These are phyloP conservation scores for Senecio squalidus DNA, from an alignment of 140 eudicot species.

Conservation along the genomic window DNA sequence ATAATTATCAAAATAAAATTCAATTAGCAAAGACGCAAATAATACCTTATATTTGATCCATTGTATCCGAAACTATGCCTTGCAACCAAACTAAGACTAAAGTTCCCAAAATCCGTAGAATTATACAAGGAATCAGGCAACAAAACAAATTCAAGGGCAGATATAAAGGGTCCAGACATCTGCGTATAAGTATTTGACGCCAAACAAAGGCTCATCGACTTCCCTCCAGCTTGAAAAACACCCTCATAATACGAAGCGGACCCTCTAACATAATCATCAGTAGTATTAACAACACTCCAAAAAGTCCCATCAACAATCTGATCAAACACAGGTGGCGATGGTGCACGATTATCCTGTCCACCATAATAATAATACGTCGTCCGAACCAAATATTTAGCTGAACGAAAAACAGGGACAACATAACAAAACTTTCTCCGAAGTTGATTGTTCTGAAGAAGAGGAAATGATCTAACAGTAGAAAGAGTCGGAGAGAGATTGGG, in stretches of 20 bases:
- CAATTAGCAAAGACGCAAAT: not conserved
- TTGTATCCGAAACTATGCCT: slow-evolving; percentile 73
- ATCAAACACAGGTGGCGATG: slow-evolving; percentile 78
- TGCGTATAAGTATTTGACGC: slow-evolving; percentile 62
- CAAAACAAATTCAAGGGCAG: slow-evolving; percentile 56
- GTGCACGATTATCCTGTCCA: slow-evolving; percentile 37
- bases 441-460: slow-evolving; percentile 29
- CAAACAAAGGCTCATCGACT: slow-evolving; percentile 70
- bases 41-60: slow-evolving; percentile 60
- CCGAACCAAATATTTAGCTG: slow-evolving; percentile 54
- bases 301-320: slow-evolving; percentile 84
- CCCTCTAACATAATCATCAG: slow-evolving; percentile 59
- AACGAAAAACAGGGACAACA: slow-evolving; percentile 52
- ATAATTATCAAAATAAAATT: too few species aligned
- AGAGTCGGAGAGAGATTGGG: slow-evolving; percentile 27
- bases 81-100: slow-evolving; percentile 63
- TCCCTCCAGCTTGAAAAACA: slow-evolving; percentile 58
- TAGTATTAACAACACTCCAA: slow-evolving; percentile 85
- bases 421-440: slow-evolving; percentile 67
- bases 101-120: slow-evolving; percentile 60
- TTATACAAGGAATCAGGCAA: slow-evolving; percentile 73
- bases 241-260: slow-evolving; percentile 73
- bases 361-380: slow-evolving; percentile 83
- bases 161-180: slow-evolving; percentile 78
- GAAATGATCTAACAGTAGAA: slow-evolving; percentile 70